Evolutionary conservation across 768 basidiomycete genomes (phyloP).

Genomic region (Trichaptum fuscoviolaceum): DNA sequence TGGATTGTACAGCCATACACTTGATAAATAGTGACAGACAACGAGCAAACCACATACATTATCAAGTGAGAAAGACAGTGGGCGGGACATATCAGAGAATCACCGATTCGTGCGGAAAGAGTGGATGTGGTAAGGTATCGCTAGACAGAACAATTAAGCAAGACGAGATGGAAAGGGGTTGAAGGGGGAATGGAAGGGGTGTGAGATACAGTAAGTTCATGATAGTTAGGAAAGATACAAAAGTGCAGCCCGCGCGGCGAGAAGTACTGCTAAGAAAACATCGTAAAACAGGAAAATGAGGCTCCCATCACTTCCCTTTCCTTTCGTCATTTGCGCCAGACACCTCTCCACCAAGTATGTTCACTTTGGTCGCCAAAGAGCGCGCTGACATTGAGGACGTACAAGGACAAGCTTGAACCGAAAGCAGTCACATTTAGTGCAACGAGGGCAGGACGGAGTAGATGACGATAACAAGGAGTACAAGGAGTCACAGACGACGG

Average conservation of each 20-base stretch:
- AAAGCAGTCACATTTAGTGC: neutral
- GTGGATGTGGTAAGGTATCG: neutral
- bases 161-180: neutral
- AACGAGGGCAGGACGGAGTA: neutral
- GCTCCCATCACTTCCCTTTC: neutral
- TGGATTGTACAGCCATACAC: neutral
- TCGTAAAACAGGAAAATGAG: neutral
- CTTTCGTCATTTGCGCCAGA: neutral
- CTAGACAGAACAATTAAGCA: neutral
- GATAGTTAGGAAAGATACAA: neutral
- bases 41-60: neutral
- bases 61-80: neutral
- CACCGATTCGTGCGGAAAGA: neutral
- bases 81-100: neutral
- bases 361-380: neutral
- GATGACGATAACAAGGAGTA: neutral
- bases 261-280: neutral
- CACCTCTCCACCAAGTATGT: neutral
- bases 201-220: neutral
- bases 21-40: slow-evolving; percentile 1
- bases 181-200: neutral
- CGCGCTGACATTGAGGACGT: neutral
- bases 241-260: neutral
- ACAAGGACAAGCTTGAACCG: neutral
- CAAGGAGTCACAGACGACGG: neutral